A percentile compares a stretch with the other conserved stretches of the same genome.
phyloP scores from a whole-genome alignment of 2,329 filamentous ascomycete species.

The Penicillium janthinellum region DNA sequence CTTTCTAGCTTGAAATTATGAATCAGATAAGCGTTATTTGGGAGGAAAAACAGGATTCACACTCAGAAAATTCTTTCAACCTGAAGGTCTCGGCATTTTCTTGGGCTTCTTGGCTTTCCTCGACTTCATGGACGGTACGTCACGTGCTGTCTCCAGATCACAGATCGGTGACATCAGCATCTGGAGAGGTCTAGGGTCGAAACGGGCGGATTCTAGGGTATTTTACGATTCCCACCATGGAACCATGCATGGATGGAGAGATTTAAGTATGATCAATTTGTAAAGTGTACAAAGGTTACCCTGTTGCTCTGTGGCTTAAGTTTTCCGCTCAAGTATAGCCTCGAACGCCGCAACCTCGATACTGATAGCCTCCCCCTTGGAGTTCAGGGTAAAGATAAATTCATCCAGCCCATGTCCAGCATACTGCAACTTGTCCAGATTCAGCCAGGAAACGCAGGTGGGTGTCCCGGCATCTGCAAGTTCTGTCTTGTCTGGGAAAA shows the following conservation, averaged over 20 bases:
- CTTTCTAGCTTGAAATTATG: background rate
- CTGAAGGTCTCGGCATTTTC: slow-evolving; percentile 6
- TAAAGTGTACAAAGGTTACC: background rate
- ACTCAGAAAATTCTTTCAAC: background rate
- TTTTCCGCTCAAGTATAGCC: slow-evolving; percentile 3
- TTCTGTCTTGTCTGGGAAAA: slow-evolving; percentile 27
- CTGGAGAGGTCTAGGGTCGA: no score
- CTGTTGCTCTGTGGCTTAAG: background rate
- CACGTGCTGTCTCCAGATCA: background rate
- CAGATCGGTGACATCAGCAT: background rate
- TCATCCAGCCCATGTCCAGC: slow-evolving; percentile 25
- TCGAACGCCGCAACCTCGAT: slow-evolving; percentile 24
- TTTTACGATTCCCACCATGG: background rate
- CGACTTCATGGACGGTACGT: slow-evolving; percentile 1
- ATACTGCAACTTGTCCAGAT: slow-evolving; percentile 26
- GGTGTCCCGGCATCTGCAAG: slow-evolving; percentile 27
- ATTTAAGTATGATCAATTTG: background rate
- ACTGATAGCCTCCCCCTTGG: slow-evolving; percentile 18
- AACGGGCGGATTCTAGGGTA: background rate
- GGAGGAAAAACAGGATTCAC: background rate
- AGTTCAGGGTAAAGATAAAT: slow-evolving; percentile 29
- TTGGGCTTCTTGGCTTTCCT: slow-evolving; percentile 9
- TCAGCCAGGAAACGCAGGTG: slow-evolving; percentile 32
- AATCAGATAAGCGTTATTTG: background rate
- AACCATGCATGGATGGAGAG: background rate